Evolutionary conservation across 78 protist species (phyloP).

Genomic region (Parvularia atlantis): DNA sequence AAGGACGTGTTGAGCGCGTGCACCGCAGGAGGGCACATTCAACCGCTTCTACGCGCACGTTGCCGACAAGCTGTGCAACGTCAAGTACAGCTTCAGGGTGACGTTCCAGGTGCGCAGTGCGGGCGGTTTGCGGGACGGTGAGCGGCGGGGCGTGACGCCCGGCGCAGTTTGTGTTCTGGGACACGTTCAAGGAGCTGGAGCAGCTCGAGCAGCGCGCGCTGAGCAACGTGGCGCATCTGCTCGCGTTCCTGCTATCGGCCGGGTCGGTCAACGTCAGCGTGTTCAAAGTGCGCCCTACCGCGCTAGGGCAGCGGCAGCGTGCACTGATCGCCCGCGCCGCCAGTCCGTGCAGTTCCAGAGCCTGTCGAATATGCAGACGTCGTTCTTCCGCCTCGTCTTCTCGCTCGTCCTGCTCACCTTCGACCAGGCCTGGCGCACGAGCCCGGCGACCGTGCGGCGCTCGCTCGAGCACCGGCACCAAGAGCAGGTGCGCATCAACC

Average conservation of each 20-base stretch:
- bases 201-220: background rate
- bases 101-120: background rate
- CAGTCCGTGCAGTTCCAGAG: background rate
- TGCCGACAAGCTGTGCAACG: background rate
- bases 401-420: background rate
- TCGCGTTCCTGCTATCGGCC: background rate
- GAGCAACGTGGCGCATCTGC: background rate
- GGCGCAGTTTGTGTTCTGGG: constrained; percentile 2
- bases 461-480: background rate
- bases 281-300: background rate
- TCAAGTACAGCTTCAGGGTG: constrained; percentile 2
- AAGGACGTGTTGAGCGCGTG: background rate
- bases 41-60: constrained; percentile 17
- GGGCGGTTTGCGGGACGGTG: background rate
- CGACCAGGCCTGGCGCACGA: no score
- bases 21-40: constrained; percentile 3
- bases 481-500: background rate
- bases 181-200: constrained; percentile 1
- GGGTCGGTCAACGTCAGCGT: background rate
- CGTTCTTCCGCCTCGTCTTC: background rate
- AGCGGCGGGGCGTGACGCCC: background rate
- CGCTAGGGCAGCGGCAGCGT: background rate
- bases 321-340: background rate
- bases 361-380: background rate
- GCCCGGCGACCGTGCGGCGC: no score